These are phyloP conservation scores for Populus deltoides DNA, from an alignment of 345 rosid genomes.

Conservation along the genomic window DNA sequence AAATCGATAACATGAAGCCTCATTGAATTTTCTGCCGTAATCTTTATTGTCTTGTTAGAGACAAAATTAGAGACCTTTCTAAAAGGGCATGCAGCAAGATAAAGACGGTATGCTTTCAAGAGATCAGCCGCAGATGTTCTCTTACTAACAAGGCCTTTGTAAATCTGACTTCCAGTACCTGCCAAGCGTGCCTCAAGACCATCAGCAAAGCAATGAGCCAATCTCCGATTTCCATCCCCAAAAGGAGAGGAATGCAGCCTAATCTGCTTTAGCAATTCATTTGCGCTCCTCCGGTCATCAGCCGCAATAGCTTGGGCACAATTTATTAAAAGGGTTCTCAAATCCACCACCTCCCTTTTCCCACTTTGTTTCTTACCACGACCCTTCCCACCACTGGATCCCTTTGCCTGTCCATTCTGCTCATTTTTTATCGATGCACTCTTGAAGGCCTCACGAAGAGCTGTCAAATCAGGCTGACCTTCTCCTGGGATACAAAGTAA, in stretches of 20 bases:
- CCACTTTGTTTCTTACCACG: conserved; percentile 23
- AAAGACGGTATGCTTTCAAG: conserved; percentile 19
- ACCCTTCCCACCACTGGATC: conserved; percentile 11
- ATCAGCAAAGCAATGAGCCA: conserved; percentile 24
- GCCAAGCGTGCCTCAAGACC: conserved; percentile 36
- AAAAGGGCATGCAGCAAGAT: conserved; percentile 22
- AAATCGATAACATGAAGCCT: conserved; percentile 27
- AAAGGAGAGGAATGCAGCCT: conserved; percentile 20
- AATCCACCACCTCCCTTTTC: conserved; percentile 24
- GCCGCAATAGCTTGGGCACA: conserved; percentile 36
- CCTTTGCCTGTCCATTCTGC: conserved; percentile 28
- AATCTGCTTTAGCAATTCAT: conserved; percentile 21
- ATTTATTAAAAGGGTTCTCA: conserved; percentile 25
- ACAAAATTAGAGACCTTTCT: conserved; percentile 16
- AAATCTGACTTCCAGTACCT: conserved; percentile 30
- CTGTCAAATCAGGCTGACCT: conserved; percentile 30
- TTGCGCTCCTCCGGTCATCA: conserved; percentile 16
- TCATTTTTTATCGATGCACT: conserved; percentile 41
- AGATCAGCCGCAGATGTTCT: conserved; percentile 17
- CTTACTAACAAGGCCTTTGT: conserved; percentile 19
- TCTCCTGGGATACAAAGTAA: conserved; percentile 47
- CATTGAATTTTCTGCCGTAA: conserved; percentile 3
- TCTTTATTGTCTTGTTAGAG: conserved; percentile 14
- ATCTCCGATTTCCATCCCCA: conserved; percentile 22
- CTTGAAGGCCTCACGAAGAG: conserved; percentile 57